Evolutionary conservation across 495 filamentous ascomycete genomes (phyloP).

Genomic region (Hyphodiscus hymeniophilus): DNA sequence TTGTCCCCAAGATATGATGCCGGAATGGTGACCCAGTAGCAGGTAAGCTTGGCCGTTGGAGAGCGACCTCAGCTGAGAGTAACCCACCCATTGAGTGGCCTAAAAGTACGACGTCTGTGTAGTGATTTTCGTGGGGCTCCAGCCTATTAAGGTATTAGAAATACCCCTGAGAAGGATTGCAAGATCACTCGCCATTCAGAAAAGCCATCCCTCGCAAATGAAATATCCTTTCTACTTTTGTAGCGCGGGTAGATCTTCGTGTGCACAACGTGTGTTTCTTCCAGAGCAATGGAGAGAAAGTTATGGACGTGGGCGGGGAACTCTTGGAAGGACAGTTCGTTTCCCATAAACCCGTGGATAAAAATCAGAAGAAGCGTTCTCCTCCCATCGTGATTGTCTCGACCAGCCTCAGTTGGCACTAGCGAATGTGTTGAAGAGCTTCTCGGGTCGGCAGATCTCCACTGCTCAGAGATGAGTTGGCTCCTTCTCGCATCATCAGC

Average conservation of each 20-base stretch:
- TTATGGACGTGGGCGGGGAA: constrained; percentile 86
- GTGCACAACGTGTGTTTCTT: constrained; percentile 70
- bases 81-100: constrained; percentile 92
- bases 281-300: constrained; percentile 56
- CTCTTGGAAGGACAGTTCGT: constrained; percentile 76
- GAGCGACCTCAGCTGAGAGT: constrained; percentile 67
- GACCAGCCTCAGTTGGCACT: constrained; percentile 35
- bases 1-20: constrained; percentile 73
- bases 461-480: constrained; percentile 19
- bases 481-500: constrained; percentile 14
- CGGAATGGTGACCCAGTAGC: constrained; percentile 34
- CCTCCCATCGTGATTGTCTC: constrained; percentile 25
- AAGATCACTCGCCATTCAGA: constrained; percentile 60
- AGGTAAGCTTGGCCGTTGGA: constrained; percentile 40
- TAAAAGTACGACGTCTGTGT: constrained; percentile 73
- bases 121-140: constrained; percentile 62
- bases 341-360: constrained; percentile 91
- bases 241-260: constrained; percentile 91
- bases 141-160: constrained; percentile 41
- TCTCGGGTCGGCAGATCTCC: constrained; percentile 41
- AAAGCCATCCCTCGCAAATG: constrained; percentile 70
- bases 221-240: constrained; percentile 68
- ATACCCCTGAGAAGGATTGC: background rate
- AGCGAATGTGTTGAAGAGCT: constrained; percentile 58
- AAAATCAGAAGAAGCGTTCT: constrained; percentile 72